These are phyloP conservation scores for Tetrapisispora iriomotensis DNA, from an alignment of 805 yeast species.

Conservation along the genomic window DNA sequence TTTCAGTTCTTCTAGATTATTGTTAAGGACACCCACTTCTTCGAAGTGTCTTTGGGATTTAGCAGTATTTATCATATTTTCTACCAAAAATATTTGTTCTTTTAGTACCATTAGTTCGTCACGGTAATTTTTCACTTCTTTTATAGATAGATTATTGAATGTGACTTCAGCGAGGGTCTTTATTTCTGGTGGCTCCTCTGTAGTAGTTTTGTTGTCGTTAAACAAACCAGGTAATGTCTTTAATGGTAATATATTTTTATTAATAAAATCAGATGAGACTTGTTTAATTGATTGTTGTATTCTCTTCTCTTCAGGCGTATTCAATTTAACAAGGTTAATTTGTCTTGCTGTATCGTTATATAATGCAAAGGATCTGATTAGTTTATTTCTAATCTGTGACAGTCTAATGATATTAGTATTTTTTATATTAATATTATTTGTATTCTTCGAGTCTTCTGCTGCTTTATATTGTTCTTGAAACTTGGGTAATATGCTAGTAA, in stretches of 20 bases:
- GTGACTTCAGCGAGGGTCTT: constrained; percentile 12
- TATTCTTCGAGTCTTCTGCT: constrained; percentile 27
- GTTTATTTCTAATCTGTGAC: constrained; percentile 33
- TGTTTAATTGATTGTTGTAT: constrained; percentile 47
- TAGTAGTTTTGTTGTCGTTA: constrained; percentile 4
- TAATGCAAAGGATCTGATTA: constrained; percentile 40
- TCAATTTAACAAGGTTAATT: constrained; percentile 28
- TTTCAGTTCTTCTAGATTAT: constrained; percentile 48
- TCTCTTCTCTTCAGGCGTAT: constrained; percentile 35
- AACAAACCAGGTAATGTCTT: constrained; percentile 42
- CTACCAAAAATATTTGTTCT: constrained; percentile 71
- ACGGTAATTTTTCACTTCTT: constrained; percentile 48
- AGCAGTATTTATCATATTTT: constrained; percentile 50
- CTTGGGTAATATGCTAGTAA: constrained; percentile 33
- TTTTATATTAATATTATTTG: not conserved
- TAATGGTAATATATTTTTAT: constrained; percentile 53
- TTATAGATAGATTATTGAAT: constrained; percentile 33
- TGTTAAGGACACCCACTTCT: constrained; percentile 52
- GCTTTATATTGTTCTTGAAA: constrained; percentile 33
- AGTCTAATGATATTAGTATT: constrained; percentile 30
- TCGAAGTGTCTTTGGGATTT: constrained; percentile 67
- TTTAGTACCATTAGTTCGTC: constrained; percentile 78
- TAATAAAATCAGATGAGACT: constrained; percentile 51
- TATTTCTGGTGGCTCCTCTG: constrained; percentile 8
- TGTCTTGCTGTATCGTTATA: constrained; percentile 43